Base-by-base conservation (phyloP, 805 yeast species). In the Hemisphaericaspora nanyangensis region DNA sequence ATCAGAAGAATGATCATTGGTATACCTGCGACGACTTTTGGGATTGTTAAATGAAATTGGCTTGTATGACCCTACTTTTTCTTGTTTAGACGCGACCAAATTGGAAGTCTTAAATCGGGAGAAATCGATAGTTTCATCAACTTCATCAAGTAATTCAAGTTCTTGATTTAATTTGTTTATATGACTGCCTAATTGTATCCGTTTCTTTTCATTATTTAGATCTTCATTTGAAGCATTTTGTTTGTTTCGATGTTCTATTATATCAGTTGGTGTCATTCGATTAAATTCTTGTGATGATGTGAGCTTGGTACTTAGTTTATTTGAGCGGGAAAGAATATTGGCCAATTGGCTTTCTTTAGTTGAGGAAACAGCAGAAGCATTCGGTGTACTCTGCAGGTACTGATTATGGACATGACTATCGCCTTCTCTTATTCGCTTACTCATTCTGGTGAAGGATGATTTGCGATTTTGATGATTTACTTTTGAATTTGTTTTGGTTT, bases 121-220 rank as follows among this genome's bases (percentile, higher is more conserved):
- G 33, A 17, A 30, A 12, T 30, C 33, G 16, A 30, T 30, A 18
- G 33, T 30, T 30, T 30, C 25, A 10, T 30, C 33, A 6, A 10
- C 18, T 30, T 30, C 33, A 6, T 30, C 15, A 12, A 17, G 13
- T 16, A 19, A 30, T 30, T 30, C 6, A n/a, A 19, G 26, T 5
- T 22, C 26, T 12, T 22, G 12, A 22, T 22, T 22, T 22, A 22
- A 12, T 22, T 5, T 22, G 11, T 22, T 22, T 22, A 22, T 22
- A 22, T 22, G 26, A 22, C 11, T 12, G 5, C 26, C 26, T 12
- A 22, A 22, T 22, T 22, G 26, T 8, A 22, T 22, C 11, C 26
- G 3, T 22, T 22, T 22, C 12, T 8, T 22, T 22, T 22, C 12
- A 2, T 8, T 12, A 22, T 22, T 3, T 22, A 3, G 25, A 20